Percentiles rank a stretch among this genome's conserved stretches.
phyloP scores from a whole-genome alignment of 306 rosid genomes.

The Castanea mollissima region DNA sequence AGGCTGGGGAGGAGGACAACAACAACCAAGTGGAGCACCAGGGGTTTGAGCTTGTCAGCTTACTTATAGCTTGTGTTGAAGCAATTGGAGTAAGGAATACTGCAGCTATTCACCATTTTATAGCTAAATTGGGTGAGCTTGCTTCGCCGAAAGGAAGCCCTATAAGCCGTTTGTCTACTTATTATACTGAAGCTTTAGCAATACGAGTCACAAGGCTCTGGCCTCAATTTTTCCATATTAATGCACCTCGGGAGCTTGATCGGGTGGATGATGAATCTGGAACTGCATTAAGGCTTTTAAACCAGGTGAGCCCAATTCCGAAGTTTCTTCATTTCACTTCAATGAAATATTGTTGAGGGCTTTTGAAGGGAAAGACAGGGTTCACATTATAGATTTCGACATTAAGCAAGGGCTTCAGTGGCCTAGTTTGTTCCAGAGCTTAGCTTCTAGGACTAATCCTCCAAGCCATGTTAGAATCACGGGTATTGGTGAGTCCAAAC shows the following conservation, averaged over 20 bases:
- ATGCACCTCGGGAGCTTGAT: constrained; percentile 71
- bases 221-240: constrained; percentile 83
- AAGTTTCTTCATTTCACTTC: constrained; percentile 91
- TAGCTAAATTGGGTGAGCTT: constrained; percentile 72
- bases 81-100: constrained; percentile 74
- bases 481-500: constrained; percentile 89
- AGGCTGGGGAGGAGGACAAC: constrained; percentile 50
- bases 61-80: constrained; percentile 76
- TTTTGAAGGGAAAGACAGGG: constrained; percentile 94
- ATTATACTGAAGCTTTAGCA: constrained; percentile 86
- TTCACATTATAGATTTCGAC: constrained; percentile 94
- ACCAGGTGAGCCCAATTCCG: constrained; percentile 80
- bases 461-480: constrained; percentile 92
- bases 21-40: constrained; percentile 53
- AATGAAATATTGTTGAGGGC: constrained; percentile 81
- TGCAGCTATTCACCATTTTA: constrained; percentile 60
- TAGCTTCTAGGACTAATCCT: constrained; percentile 76
- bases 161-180: constrained; percentile 68
- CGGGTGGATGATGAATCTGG: constrained; percentile 71
- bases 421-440: constrained; percentile 93
- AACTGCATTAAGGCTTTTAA: constrained; percentile 69
- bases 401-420: constrained; percentile 94
- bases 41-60: constrained; percentile 71
- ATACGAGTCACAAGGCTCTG: constrained; percentile 74
- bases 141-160: constrained; percentile 76